Base-by-base conservation (phyloP, 306 rosid genomes). In the Urtica urens region DNA sequence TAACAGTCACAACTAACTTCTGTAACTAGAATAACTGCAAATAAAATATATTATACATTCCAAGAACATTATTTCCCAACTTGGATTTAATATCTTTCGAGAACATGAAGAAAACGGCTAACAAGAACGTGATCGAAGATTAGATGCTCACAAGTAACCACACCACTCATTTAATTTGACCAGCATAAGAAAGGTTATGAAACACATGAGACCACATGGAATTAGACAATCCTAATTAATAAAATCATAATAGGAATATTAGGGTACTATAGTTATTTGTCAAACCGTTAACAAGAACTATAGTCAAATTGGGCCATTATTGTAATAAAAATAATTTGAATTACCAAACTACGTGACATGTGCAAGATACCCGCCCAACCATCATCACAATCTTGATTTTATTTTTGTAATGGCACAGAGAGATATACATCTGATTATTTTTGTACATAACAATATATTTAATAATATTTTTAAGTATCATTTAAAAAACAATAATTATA, bases 191-290 rank as follows among this genome's bases (percentile, higher is more conserved):
- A 42, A 43, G 23, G 51, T 35, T 29, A 22, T 21, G 79, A 61
- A 78, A 75, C 77, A 78, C 80, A 81, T 66, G 86, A 72, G 72
- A 62, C 68, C 93, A 78, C 86, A 74, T 82, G 93, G 60, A 75
- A 27, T 22, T 41, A 10, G 5, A 21, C 26, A 0, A 28, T 27
- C 29, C 39, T 25, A n/a, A n/a, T 33, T 20, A 33, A 33, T 59
- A 10, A 49, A n/a, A 28, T 16, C 46, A 22, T 49, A 62, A 45
- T 33, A 60, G 46, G 51, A 67, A 67, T 72, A 66, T 54, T 68
- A 40, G 12, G 58, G 49, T 9, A 70, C 66, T 53, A 50, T 57
- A 55, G 44, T 59, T n/a, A n/a, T n/a, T n/a, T n/a, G n/a, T n/a
- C 48, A 39, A 60, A 49, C 67, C 41, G 48, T 74, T 64, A 55